Conservation (phyloP, 441 rosid genomes). For the Daphne laureola region DNA sequence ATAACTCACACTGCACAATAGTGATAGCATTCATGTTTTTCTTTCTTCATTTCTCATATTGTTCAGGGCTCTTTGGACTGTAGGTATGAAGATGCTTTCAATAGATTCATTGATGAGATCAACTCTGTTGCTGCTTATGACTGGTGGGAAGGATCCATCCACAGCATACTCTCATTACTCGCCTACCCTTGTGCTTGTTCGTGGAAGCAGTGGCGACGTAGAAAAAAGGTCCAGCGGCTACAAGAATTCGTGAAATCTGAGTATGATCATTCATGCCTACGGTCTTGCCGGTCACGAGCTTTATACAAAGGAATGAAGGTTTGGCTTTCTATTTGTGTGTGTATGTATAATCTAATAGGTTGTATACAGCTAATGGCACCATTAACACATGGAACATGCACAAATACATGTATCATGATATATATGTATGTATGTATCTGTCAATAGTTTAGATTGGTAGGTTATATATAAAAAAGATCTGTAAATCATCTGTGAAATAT, state of each 20-base stretch:
- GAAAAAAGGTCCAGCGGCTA: slow-evolving; percentile 79
- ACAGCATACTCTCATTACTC: slow-evolving; percentile 80
- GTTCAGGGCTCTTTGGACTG: slow-evolving; percentile 19
- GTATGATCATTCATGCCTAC: slow-evolving; percentile 96
- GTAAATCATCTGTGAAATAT: no score
- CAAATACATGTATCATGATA: no score
- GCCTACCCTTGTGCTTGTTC: slow-evolving; percentile 98
- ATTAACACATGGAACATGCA: no score
- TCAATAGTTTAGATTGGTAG: no score
- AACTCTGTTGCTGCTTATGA: slow-evolving; percentile 96
- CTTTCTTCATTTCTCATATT: slow-evolving; percentile 15
- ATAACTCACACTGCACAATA: neutral
- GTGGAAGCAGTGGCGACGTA: slow-evolving; percentile 96
- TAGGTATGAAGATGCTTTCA: slow-evolving; percentile 97
- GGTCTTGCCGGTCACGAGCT: slow-evolving; percentile 98
- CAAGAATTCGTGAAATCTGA: slow-evolving; percentile 94
- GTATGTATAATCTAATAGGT: neutral
- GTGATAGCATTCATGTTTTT: slow-evolving; percentile 10
- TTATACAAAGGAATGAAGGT: slow-evolving; percentile 99
- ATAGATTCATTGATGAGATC: slow-evolving; percentile 90
- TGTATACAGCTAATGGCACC: no score
- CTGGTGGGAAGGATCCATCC: slow-evolving; percentile 99
- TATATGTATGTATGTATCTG: no score
- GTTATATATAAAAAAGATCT: no score
- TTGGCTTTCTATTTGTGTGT: slow-evolving; percentile 14